Evolutionary conservation across 192 early-diverging fungal species (phyloP).

Genomic region (Gonapodya prolifera): DNA sequence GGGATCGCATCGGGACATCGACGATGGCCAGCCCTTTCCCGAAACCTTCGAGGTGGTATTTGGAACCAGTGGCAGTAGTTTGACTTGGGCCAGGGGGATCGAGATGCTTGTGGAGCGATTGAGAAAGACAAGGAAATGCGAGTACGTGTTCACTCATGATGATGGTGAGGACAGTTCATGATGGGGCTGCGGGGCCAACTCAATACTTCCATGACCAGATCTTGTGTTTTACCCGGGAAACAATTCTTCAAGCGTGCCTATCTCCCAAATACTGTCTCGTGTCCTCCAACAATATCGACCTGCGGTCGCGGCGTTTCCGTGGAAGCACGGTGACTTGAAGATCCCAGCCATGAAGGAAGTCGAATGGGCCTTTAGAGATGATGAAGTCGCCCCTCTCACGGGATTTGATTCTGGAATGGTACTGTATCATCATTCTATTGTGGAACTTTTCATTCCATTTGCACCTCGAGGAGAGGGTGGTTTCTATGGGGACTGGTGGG

Average conservation of each 20-base stretch:
- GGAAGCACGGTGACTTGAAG: conserved; percentile 16
- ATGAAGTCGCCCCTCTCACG: conserved; percentile 15
- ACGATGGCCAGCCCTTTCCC: background rate
- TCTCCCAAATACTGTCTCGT: conserved; percentile 7
- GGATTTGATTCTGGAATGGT: conserved; percentile 21
- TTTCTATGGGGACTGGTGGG: conserved; percentile 17
- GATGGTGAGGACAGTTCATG: conserved; percentile 3
- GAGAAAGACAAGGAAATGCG: conserved; percentile 9
- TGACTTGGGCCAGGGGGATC: conserved; percentile 18
- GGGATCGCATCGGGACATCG: background rate
- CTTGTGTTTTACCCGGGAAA: background rate
- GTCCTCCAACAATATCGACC: conserved; percentile 15
- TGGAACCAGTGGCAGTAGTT: conserved; percentile 7
- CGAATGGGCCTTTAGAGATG: conserved; percentile 7
- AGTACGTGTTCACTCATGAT: conserved; percentile 22
- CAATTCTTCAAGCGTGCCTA: background rate
- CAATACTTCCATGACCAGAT: conserved; percentile 4
- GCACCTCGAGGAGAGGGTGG: conserved; percentile 19
- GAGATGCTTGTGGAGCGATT: conserved; percentile 8
- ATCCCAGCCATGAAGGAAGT: conserved; percentile 9
- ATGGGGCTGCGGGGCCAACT: background rate
- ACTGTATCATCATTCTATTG: conserved; percentile 18
- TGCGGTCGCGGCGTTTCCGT: conserved; percentile 16
- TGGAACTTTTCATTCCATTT: conserved; percentile 19
- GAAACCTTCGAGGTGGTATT: background rate